phyloP scores from a whole-genome alignment of 208 protist genomes.

The Leishmania arabica region DNA sequence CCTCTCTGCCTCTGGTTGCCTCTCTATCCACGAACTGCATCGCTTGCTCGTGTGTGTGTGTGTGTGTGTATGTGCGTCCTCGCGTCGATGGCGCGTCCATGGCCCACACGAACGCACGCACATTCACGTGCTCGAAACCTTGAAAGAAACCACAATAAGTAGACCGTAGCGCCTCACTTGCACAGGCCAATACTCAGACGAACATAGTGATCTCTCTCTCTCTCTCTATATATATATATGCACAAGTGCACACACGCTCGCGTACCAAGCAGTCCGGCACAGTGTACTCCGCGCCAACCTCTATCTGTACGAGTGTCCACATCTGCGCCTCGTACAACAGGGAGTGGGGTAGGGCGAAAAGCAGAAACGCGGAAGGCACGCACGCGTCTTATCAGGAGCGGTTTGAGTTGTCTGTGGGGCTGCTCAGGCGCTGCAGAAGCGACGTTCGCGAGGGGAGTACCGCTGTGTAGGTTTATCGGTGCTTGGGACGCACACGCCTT shows the following conservation, averaged over 20 bases:
- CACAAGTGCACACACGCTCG: not conserved
- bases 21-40: not conserved
- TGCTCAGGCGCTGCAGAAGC: not conserved
- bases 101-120: not conserved
- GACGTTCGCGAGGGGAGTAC: not conserved
- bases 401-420: not conserved
- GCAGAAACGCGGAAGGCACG: not conserved
- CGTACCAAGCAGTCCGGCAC: not conserved
- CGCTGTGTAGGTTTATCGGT: not conserved
- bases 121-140: not conserved
- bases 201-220: not conserved
- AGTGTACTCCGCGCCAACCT: not conserved
- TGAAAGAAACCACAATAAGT: not conserved
- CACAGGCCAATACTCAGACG: not conserved
- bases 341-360: not conserved
- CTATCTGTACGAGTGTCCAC: not conserved
- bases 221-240: not conserved
- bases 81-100: not conserved
- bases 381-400: not conserved
- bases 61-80: not conserved
- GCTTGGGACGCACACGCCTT: too few species aligned
- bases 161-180: not conserved
- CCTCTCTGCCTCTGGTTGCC: not conserved
- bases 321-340: not conserved
- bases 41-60: not conserved